Evolutionary conservation across 1,139 yeast genomes (phyloP).

Genomic region (Zygoascus hellenicus): DNA sequence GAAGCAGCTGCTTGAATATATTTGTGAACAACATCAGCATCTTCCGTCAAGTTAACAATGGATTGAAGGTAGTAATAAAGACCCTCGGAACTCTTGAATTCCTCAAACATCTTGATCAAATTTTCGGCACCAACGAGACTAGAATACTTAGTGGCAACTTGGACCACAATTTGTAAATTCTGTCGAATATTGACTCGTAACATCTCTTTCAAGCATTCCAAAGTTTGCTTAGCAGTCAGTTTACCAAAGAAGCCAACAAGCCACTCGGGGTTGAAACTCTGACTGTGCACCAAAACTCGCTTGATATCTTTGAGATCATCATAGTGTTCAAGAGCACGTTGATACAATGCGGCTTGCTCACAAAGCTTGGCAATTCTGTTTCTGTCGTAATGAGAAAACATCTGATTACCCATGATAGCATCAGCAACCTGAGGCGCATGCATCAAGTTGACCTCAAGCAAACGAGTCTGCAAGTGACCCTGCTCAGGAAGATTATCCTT

Average conservation of each 20-base stretch:
- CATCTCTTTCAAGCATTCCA: conserved; percentile 82
- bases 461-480: conserved; percentile 92
- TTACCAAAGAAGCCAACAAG: conserved; percentile 88
- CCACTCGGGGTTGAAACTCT: conserved; percentile 88
- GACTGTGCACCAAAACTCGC: conserved; percentile 87
- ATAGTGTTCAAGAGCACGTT: conserved; percentile 93
- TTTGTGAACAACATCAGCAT: conserved; percentile 91
- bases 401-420: conserved; percentile 91
- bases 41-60: conserved; percentile 88
- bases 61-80: conserved; percentile 89
- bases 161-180: conserved; percentile 88
- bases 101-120: conserved; percentile 87
- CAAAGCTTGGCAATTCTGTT: conserved; percentile 87
- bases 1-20: conserved; percentile 92
- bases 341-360: conserved; percentile 90
- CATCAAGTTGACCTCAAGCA: conserved; percentile 83
- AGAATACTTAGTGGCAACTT: conserved; percentile 93
- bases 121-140: conserved; percentile 85
- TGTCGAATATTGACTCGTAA: conserved; percentile 75
- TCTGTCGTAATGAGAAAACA: conserved; percentile 94
- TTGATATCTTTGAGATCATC: conserved; percentile 93
- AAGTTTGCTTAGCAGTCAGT: conserved; percentile 88
- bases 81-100: conserved; percentile 87
- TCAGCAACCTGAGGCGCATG: conserved; percentile 99
- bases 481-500: conserved; percentile 93